Conservation (phyloP, 202 grass and related monocot genomes). For the Carex sylvatica region DNA sequence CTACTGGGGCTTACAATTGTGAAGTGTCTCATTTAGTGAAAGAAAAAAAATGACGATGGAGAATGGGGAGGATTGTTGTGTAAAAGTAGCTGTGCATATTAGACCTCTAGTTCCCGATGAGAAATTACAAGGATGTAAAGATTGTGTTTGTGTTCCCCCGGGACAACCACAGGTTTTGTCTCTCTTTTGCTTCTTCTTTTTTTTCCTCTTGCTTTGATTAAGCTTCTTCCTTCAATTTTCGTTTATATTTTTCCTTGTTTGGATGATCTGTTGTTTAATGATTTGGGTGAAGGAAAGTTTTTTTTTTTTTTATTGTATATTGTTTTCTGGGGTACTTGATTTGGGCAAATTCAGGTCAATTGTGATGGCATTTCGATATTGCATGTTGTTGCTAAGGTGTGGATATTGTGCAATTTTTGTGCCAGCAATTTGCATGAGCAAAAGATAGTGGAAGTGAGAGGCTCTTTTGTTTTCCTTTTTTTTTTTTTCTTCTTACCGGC, state of each 20-base stretch:
- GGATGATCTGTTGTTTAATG: conserved; percentile 16
- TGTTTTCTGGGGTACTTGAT: background rate
- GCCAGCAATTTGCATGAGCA: background rate
- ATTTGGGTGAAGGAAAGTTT: conserved; percentile 3
- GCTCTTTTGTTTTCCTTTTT: background rate
- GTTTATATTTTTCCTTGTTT: background rate
- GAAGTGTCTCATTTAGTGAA: conserved; percentile 9
- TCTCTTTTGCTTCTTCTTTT: background rate
- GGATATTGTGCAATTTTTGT: background rate
- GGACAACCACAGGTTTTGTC: conserved; percentile 70
- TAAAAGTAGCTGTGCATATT: conserved; percentile 90
- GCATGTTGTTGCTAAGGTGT: background rate
- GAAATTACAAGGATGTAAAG: conserved; percentile 93
- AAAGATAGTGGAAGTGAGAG: background rate
- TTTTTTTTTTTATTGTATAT: background rate
- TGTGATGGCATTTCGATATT: background rate
- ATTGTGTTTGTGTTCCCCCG: conserved; percentile 72
- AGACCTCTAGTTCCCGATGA: conserved; percentile 97
- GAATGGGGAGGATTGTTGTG: conserved; percentile 91
- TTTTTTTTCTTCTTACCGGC: background rate
- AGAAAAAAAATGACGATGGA: conserved; percentile 79
- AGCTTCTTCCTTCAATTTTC: conserved; percentile 17
- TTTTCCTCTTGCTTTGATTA: conserved; percentile 19
- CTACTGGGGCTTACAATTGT: conserved; percentile 26
- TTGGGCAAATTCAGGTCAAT: conserved; percentile 6